Percentiles rank a stretch among this genome's conserved stretches.
Evolutionary conservation across 208 protist species (phyloP).

Genomic region (Polymyxa betae): DNA sequence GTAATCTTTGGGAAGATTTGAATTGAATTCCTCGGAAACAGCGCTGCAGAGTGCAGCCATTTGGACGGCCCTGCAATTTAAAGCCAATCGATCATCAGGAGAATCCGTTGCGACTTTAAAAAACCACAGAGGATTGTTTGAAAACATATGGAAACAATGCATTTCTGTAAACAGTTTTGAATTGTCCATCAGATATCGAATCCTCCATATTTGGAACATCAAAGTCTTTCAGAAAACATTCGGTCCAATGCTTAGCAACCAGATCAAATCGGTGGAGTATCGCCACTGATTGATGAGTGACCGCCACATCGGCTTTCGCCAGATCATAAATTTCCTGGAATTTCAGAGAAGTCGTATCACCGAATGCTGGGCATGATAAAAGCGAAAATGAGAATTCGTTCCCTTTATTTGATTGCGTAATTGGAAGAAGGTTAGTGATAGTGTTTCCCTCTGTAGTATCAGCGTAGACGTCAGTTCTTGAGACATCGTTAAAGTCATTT

Average conservation of each 20-base stretch:
- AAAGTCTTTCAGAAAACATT: not conserved
- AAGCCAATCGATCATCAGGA: not conserved
- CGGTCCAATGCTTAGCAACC: not conserved
- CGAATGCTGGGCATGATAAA: too few species aligned
- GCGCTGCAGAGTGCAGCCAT: not conserved
- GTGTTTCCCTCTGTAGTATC: too few species aligned
- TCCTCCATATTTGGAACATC: not conserved
- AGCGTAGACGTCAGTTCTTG: too few species aligned
- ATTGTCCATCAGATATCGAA: slow-evolving; percentile 1
- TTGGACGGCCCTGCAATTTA: not conserved
- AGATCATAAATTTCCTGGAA: not conserved
- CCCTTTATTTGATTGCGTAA: too few species aligned
- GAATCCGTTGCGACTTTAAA: not conserved
- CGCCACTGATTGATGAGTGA: not conserved
- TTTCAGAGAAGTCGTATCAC: not conserved
- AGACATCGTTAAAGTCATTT: too few species aligned
- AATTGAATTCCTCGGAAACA: not conserved
- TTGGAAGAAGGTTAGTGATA: too few species aligned
- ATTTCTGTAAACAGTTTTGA: slow-evolving; percentile 29
- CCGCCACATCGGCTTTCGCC: not conserved
- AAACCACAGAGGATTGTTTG: too few species aligned
- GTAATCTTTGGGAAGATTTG: not conserved
- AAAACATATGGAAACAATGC: not conserved
- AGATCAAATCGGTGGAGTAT: slow-evolving; percentile 5
- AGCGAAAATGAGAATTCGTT: too few species aligned